phyloP scores from a whole-genome alignment of 352 stramenopile genomes.

The Discostella stelligera region DNA sequence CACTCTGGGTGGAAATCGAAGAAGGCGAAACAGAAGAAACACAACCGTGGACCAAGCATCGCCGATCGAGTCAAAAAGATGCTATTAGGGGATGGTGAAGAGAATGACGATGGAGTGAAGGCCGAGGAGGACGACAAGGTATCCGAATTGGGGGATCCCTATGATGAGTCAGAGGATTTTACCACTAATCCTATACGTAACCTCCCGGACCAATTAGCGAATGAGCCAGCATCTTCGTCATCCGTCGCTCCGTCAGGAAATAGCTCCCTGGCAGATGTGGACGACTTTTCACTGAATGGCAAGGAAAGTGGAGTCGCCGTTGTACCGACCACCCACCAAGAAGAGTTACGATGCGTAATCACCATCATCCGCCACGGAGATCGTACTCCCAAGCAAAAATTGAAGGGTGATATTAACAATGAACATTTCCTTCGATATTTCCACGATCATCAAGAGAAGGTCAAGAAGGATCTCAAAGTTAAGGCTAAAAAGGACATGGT shows the following conservation, averaged over 20 bases:
- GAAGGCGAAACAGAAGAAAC: conserved; percentile 32
- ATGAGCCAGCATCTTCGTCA: conserved; percentile 47
- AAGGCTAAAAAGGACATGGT: conserved; percentile 84
- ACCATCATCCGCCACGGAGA: conserved; percentile 97
- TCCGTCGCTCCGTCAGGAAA: conserved; percentile 52
- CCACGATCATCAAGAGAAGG: conserved; percentile 69
- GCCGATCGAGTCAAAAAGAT: conserved; percentile 49
- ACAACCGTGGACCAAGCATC: conserved; percentile 37
- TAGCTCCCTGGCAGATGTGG: conserved; percentile 47
- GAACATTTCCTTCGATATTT: conserved; percentile 85
- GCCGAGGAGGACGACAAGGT: conserved; percentile 47
- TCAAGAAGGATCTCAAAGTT: conserved; percentile 85
- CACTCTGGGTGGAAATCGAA: conserved; percentile 17
- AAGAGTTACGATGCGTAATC: conserved; percentile 98
- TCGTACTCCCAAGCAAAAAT: conserved; percentile 99
- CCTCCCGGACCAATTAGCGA: conserved; percentile 65
- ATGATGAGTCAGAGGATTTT: conserved; percentile 36
- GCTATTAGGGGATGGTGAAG: conserved; percentile 36
- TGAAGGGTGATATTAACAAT: conserved; percentile 87
- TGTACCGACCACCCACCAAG: conserved; percentile 72
- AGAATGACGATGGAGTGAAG: conserved; percentile 25
- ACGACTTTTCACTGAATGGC: conserved; percentile 21
- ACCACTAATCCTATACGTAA: conserved; percentile 55
- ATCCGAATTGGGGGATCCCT: conserved; percentile 37
- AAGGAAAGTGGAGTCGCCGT: conserved; percentile 18